Evolutionary conservation across 306 rosid genomes (phyloP).

Genomic region (Corylus americana): DNA sequence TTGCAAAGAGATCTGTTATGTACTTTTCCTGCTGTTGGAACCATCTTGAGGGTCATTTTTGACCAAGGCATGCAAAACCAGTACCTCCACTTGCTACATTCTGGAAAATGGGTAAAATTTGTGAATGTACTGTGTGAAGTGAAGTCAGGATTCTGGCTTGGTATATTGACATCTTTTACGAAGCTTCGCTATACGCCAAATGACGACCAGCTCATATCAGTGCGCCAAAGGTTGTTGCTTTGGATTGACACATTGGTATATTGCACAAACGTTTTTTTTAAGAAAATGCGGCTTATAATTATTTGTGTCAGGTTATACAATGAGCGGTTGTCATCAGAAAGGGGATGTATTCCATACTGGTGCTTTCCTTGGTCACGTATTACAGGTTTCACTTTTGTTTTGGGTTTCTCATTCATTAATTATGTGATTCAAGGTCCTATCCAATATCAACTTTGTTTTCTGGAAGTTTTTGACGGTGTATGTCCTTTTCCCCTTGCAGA

Average conservation of each 20-base stretch:
- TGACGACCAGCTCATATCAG: conserved; percentile 38
- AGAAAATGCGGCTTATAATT: not conserved
- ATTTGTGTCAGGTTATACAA: conserved; percentile 43
- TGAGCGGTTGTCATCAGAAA: conserved; percentile 33
- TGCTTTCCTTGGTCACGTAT: conserved; percentile 37
- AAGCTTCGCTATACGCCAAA: conserved; percentile 46
- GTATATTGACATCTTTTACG: conserved; percentile 44
- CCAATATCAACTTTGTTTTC: not conserved
- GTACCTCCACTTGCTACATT: conserved; percentile 26
- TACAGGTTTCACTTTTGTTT: conserved; percentile 52
- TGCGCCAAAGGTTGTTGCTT: conserved; percentile 55
- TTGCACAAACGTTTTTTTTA: not conserved
- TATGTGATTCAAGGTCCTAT: not conserved
- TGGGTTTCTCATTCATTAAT: conserved; percentile 16
- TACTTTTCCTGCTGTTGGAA: conserved; percentile 57
- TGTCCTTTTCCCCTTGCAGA: conserved; percentile 34
- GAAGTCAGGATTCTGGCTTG: conserved; percentile 57
- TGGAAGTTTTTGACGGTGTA: conserved; percentile 17
- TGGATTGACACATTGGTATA: conserved; percentile 11
- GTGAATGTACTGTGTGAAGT: conserved; percentile 46
- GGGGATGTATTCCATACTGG: conserved; percentile 39
- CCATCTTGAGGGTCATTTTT: conserved; percentile 50
- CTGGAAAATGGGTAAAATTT: conserved; percentile 62
- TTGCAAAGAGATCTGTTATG: conserved; percentile 46
- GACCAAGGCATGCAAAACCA: conserved; percentile 33